These are phyloP conservation scores for Yarrowia sp. DNA, from an alignment of 805 yeast species.

Conservation along the genomic window DNA sequence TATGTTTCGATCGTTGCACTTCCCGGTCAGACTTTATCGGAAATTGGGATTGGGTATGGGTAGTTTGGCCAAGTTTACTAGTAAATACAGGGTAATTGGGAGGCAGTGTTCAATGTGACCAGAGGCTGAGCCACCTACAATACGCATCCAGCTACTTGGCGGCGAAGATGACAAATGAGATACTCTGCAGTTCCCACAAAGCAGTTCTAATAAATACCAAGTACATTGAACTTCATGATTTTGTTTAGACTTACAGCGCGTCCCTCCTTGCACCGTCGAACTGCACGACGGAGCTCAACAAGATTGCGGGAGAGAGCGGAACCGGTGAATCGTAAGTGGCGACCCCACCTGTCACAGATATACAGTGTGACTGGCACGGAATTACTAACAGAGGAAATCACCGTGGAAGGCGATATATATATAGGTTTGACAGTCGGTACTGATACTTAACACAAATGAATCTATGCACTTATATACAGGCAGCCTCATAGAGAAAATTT, in stretches of 20 bases:
- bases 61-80: slow-evolving; percentile 13
- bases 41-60: slow-evolving; percentile 21
- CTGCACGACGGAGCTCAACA: slow-evolving; percentile 7
- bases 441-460: too few species aligned
- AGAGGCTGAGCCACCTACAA: slow-evolving; percentile 1
- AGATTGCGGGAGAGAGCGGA: slow-evolving; percentile 1
- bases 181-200: too few species aligned
- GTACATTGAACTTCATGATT: background rate
- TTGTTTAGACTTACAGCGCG: background rate
- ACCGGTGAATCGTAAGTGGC: background rate
- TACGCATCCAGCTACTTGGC: too few species aligned
- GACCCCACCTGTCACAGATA: slow-evolving; percentile 5
- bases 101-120: slow-evolving; percentile 30
- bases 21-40: slow-evolving; percentile 22
- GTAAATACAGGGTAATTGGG: slow-evolving; percentile 9
- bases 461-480: slow-evolving; percentile 19
- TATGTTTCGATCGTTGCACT: slow-evolving; percentile 14
- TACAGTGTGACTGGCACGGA: too few species aligned
- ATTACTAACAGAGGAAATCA: too few species aligned
- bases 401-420: too few species aligned
- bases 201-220: too few species aligned
- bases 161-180: too few species aligned
- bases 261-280: background rate
- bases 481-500: slow-evolving; percentile 12
- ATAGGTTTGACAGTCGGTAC: too few species aligned